Evolutionary conservation across 2,329 filamentous ascomycete genomes (phyloP), one percentile per base, ranked within the genome.

Genomic region (Trichoderma sp.): DNA sequence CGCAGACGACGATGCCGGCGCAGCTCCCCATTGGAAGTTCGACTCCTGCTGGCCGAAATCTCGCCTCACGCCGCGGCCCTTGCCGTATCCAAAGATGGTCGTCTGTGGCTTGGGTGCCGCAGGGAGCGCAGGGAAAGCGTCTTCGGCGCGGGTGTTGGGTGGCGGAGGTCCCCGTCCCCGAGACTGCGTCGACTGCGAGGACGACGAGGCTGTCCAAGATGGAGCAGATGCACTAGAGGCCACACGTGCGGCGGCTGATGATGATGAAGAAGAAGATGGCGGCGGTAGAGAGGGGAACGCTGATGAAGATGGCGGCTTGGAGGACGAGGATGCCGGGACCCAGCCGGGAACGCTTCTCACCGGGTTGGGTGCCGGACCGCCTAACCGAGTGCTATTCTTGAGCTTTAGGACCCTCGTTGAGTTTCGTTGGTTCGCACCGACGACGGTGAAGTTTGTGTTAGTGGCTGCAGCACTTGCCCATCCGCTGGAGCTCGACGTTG

Each of bases 91-190:
- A 70, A 90, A 90, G 58, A 91, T 89, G 0, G 87, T 89, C 1
- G 87, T 89, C 56, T 84, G 84, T 3, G 88, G 87, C 77, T 91
- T 98, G 0, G 92, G 87, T 1, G 94, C 94, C 0, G 90, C 86
- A 0, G 95, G 95, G 1, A 98, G 86, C 1, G 94, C 91, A 0
- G 95, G 95, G 81, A 98, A 98, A 0, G 90, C 89, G 74, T 95
- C 91, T 58, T 83, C 82, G 61, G 80, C 81, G 34, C 77, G 73
- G 11, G 76, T 73, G 36, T 75, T 83, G 77, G 36, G 57, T 6
- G 72, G 65, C 18, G 47, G 64, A 0, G 70, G 57, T 2, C 62
- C 62, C 2, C 60, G 63, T 1, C 61, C 62, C 2, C 61, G 63
- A 28, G 62, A 39, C 4, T 84, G 79, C 0, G 83, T 80, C 0